Evolutionary conservation across 1,284 basidiomycete species (phyloP).

Genomic region (Trametes sp.): DNA sequence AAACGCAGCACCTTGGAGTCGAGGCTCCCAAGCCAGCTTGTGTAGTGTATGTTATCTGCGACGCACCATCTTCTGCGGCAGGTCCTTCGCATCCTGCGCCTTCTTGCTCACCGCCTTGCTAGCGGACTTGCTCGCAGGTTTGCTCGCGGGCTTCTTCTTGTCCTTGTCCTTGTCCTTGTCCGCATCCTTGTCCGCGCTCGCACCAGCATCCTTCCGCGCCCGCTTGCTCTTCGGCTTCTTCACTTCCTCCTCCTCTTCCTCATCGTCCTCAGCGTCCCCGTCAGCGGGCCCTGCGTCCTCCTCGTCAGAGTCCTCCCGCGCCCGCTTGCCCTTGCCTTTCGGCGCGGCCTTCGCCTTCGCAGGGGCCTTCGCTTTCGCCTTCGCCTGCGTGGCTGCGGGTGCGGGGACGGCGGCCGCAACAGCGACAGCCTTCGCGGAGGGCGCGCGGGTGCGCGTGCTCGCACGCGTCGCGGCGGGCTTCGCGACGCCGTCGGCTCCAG

Average conservation of each 20-base stretch:
- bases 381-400: not conserved
- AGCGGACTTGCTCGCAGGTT: constrained; percentile 18
- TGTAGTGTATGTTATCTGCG: too few species aligned
- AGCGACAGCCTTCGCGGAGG: constrained; percentile 36
- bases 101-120: constrained; percentile 21
- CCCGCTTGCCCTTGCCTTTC: constrained; percentile 39
- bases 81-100: constrained; percentile 31
- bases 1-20: too few species aligned
- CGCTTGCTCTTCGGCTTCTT: constrained; percentile 32
- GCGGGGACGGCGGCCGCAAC: constrained; percentile 26
- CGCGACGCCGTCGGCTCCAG: constrained; percentile 22
- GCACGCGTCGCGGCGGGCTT: constrained; percentile 28
- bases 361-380: constrained; percentile 18
- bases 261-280: constrained; percentile 25
- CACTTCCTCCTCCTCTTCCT: constrained; percentile 16
- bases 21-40: too few species aligned
- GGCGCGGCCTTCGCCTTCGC: constrained; percentile 25
- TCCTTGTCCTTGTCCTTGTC: constrained; percentile 4
- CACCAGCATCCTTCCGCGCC: constrained; percentile 22
- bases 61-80: constrained; percentile 46
- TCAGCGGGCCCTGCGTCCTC: constrained; percentile 33
- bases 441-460: constrained; percentile 30
- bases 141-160: not conserved
- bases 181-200: constrained; percentile 30
- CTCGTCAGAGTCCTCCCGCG: constrained; percentile 33